Evolutionary conservation across 2,329 filamentous ascomycete species (phyloP).

Genomic region (Penicillium verrucosum): DNA sequence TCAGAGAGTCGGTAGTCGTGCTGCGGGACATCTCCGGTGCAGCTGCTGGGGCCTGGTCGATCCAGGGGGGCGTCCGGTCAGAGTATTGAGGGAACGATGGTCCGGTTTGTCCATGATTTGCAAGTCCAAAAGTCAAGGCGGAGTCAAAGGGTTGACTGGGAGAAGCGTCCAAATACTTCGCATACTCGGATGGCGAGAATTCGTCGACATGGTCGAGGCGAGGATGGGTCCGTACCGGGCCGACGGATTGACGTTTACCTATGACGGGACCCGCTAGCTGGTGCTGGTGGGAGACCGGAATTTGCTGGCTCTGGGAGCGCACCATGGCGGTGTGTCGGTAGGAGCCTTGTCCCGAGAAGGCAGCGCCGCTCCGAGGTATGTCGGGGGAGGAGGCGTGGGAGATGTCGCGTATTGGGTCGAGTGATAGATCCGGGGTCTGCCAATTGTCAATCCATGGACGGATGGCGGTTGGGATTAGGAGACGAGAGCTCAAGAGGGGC

Average conservation of each 20-base stretch:
- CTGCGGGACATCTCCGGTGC: constrained; percentile 46
- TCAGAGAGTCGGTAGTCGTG: constrained; percentile 45
- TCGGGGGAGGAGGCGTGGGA: constrained; percentile 33
- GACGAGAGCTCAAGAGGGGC: constrained; percentile 25
- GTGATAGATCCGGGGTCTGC: constrained; percentile 41
- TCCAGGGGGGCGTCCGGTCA: constrained; percentile 18
- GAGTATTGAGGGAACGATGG: constrained; percentile 3
- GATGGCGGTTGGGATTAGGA: constrained; percentile 27
- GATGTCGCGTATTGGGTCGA: constrained; percentile 31
- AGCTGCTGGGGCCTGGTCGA: constrained; percentile 28
- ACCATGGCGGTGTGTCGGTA: constrained; percentile 36
- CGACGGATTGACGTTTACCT: constrained; percentile 33
- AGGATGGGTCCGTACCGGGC: constrained; percentile 25
- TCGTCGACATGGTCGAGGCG: constrained; percentile 40
- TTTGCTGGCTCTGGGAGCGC: constrained; percentile 40
- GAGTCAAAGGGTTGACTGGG: constrained; percentile 25
- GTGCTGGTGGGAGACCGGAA: constrained; percentile 32
- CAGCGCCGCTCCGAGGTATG: constrained; percentile 26
- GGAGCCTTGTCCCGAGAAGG: constrained; percentile 26
- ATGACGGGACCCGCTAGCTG: constrained; percentile 23
- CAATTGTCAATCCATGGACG: constrained; percentile 41
- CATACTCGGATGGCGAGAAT: constrained; percentile 44
- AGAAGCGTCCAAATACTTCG: constrained; percentile 36
- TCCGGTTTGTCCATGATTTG: constrained; percentile 17
- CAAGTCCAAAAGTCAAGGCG: constrained; percentile 15